Percentiles rank a stretch among this genome's conserved stretches.
Conservation (phyloP, 2,329 filamentous ascomycete species). For the Raffaelea arxii region DNA sequence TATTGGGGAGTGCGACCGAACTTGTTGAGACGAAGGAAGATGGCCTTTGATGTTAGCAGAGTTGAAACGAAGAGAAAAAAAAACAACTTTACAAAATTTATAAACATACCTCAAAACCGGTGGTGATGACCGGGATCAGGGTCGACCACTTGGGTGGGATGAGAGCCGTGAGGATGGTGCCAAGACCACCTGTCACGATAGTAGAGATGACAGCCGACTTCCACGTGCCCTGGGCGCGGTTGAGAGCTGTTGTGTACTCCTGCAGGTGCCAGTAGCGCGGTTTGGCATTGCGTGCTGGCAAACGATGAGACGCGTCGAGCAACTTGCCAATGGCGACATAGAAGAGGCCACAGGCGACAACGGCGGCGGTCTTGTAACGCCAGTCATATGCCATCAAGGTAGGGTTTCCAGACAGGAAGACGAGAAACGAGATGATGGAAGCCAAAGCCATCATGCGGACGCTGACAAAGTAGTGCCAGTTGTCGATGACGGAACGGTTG, state of each 20-base stretch:
- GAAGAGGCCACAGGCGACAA: not conserved
- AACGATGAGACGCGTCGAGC: not conserved
- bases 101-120: not conserved
- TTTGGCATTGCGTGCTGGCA: not conserved
- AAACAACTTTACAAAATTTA: not conserved
- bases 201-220: not conserved
- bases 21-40: constrained; percentile 1
- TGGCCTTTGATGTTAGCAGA: not conserved
- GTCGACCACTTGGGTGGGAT: not conserved
- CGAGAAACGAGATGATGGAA: not conserved
- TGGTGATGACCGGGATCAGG: not conserved
- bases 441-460: not conserved
- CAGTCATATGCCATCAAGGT: not conserved
- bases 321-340: not conserved
- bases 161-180: not conserved
- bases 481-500: not conserved
- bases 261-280: not conserved
- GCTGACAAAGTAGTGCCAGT: constrained; percentile 2
- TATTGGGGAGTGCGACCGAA: not conserved
- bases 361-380: not conserved
- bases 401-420: not conserved
- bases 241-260: not conserved
- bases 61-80: not conserved
- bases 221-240: not conserved
- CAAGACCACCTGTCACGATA: not conserved